Evolutionary conservation across 768 basidiomycete genomes (phyloP).

Genomic region (Coprinopsis marcescibilis): DNA sequence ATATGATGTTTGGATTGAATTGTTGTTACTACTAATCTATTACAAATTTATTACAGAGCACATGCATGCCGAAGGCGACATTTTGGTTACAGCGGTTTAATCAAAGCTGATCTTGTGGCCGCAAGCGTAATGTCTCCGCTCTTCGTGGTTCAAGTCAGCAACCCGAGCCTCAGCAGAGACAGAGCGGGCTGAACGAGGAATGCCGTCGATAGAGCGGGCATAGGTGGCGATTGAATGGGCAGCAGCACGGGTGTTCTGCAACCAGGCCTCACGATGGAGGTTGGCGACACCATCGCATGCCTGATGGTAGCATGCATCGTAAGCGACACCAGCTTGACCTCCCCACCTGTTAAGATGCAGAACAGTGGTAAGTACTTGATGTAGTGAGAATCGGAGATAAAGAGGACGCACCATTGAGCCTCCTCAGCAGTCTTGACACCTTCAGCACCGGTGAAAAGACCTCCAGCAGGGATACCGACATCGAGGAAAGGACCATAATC

Average conservation of each 20-base stretch:
- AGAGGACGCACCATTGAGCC: constrained; percentile 17
- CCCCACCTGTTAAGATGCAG: constrained; percentile 21
- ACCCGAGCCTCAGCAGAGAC: not conserved
- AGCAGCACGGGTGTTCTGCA: constrained; percentile 20
- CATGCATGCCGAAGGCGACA: not conserved
- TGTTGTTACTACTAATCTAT: too few species aligned
- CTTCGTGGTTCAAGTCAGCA: constrained; percentile 1
- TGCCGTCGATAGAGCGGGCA: constrained; percentile 19
- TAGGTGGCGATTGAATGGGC: constrained; percentile 24
- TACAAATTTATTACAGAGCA: not conserved
- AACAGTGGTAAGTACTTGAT: not conserved
- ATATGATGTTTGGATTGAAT: too few species aligned
- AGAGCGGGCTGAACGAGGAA: constrained; percentile 10
- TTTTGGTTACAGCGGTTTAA: not conserved
- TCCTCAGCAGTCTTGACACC: constrained; percentile 23
- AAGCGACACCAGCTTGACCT: constrained; percentile 23
- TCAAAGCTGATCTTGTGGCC: not conserved
- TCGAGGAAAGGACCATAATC: constrained; percentile 29
- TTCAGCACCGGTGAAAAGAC: constrained; percentile 26
- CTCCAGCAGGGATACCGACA: constrained; percentile 25
- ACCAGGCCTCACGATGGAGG: constrained; percentile 19
- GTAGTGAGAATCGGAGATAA: not conserved
- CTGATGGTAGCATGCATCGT: constrained; percentile 26
- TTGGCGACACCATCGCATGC: constrained; percentile 24
- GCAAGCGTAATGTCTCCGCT: constrained; percentile 7